Percentiles rank a stretch among this genome's conserved stretches.
These are phyloP conservation scores for Ceratocystis colombiana DNA, from an alignment of 2,329 filamentous ascomycete species.

Conservation along the genomic window DNA sequence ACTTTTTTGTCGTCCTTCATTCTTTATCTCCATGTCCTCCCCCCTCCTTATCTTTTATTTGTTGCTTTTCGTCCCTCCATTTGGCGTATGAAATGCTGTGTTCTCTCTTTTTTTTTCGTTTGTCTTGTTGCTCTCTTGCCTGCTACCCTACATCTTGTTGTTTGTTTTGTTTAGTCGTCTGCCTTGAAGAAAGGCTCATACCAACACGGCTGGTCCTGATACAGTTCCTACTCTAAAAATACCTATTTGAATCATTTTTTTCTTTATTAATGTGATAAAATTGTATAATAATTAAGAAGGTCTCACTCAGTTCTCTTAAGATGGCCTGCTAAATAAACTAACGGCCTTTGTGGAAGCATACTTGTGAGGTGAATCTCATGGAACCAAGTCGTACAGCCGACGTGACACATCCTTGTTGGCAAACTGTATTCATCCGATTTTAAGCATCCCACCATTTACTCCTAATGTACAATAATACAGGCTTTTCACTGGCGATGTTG, in stretches of 20 bases:
- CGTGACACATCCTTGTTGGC: not conserved
- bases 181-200: constrained; percentile 19
- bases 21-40: constrained; percentile 28
- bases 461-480: not conserved
- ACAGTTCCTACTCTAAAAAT: constrained; percentile 8
- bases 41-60: constrained; percentile 20
- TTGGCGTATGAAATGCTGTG: constrained; percentile 12
- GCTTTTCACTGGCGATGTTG: not conserved
- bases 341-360: not conserved
- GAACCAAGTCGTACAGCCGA: not conserved
- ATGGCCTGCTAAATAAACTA: not conserved
- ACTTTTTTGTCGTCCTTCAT: constrained; percentile 25
- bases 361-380: not conserved
- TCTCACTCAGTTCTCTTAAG: not conserved
- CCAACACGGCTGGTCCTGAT: constrained; percentile 12
- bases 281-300: not conserved
- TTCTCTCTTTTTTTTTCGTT: constrained; percentile 10
- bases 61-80: constrained; percentile 16
- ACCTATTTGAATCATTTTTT: not conserved
- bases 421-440: constrained; percentile 11
- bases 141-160: not conserved
- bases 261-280: not conserved
- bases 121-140: constrained; percentile 14
- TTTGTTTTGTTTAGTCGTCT: constrained; percentile 5
- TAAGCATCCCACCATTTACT: not conserved